Percentiles rank a stretch among this genome's conserved stretches.
Conservation (phyloP, 768 basidiomycete species). For the Suillus subalutaceus region DNA sequence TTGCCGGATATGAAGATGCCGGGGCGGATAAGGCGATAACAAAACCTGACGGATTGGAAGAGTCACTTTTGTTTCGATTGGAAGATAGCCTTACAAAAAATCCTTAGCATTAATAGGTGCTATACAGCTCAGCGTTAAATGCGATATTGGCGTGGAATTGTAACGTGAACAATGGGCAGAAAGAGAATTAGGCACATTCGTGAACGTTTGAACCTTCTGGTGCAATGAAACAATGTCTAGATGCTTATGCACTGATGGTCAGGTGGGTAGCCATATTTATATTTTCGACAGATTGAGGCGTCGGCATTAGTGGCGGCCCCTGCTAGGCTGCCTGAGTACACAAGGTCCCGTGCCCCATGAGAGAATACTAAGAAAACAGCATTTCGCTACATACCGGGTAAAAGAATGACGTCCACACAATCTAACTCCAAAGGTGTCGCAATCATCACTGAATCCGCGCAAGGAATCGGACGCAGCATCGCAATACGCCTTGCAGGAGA, state of each 20-base stretch:
- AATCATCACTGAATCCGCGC: constrained; percentile 34
- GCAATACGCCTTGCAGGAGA: constrained; percentile 39
- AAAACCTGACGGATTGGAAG: not conserved
- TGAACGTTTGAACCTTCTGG: not conserved
- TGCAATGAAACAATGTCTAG: too few species aligned
- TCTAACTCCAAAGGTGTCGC: constrained; percentile 29
- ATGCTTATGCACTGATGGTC: not conserved
- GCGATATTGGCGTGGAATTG: not conserved
- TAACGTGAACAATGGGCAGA: not conserved
- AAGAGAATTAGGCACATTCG: not conserved
- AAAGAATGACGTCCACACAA: not conserved
- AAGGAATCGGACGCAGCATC: constrained; percentile 37
- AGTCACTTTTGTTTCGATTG: not conserved
- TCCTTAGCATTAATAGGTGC: not conserved
- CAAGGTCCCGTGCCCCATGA: not conserved
- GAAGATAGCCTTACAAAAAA: not conserved
- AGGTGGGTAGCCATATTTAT: not conserved
- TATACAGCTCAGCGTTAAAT: not conserved
- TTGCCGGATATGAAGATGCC: not conserved
- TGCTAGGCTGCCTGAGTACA: not conserved
- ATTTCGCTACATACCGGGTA: not conserved
- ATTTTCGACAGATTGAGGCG: not conserved
- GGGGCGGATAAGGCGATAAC: not conserved
- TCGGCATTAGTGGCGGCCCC: not conserved
- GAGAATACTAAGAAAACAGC: not conserved